phyloP scores from a whole-genome alignment of 495 filamentous ascomycete genomes.

The Aspergillus egyptiacus region DNA sequence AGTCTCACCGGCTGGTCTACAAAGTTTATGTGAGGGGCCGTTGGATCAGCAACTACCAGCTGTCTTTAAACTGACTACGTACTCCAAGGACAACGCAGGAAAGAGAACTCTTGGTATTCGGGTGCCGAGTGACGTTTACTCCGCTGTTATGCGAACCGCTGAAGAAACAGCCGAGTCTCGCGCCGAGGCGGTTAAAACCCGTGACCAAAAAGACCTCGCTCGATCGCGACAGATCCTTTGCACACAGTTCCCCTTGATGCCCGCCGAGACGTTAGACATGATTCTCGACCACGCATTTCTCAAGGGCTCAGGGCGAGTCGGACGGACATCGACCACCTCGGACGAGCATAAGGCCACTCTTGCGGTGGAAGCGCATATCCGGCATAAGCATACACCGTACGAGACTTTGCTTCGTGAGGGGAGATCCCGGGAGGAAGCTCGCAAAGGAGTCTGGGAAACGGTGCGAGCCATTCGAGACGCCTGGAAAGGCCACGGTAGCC shows the following conservation, averaged over 20 bases:
- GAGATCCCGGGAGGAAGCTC: constrained; percentile 18
- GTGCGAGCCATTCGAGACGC: constrained; percentile 25
- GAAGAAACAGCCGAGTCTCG: constrained; percentile 34
- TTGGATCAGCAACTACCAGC: not conserved
- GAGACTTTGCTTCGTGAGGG: constrained; percentile 34
- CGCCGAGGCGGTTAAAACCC: constrained; percentile 31
- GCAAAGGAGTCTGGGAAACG: constrained; percentile 23
- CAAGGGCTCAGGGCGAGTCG: constrained; percentile 47
- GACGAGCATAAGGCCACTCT: constrained; percentile 35
- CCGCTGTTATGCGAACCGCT: constrained; percentile 25
- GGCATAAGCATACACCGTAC: constrained; percentile 45
- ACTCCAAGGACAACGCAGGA: constrained; percentile 27
- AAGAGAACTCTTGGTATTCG: constrained; percentile 38
- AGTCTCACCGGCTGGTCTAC: constrained; percentile 34
- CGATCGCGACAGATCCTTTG: constrained; percentile 31
- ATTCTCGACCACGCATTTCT: constrained; percentile 43
- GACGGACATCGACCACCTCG: constrained; percentile 29
- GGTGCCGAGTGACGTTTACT: constrained; percentile 38
- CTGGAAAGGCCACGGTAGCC: constrained; percentile 24
- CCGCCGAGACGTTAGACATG: constrained; percentile 26
- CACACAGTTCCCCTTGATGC: constrained; percentile 40
- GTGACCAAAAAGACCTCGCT: constrained; percentile 30
- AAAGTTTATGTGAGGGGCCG: constrained; percentile 35
- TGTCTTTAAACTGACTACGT: not conserved
- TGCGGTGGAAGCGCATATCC: constrained; percentile 48